Evolutionary conservation across 345 rosid genomes (phyloP), one percentile per base, ranked within the genome.

Genomic region (Odontarrhena argentea): DNA sequence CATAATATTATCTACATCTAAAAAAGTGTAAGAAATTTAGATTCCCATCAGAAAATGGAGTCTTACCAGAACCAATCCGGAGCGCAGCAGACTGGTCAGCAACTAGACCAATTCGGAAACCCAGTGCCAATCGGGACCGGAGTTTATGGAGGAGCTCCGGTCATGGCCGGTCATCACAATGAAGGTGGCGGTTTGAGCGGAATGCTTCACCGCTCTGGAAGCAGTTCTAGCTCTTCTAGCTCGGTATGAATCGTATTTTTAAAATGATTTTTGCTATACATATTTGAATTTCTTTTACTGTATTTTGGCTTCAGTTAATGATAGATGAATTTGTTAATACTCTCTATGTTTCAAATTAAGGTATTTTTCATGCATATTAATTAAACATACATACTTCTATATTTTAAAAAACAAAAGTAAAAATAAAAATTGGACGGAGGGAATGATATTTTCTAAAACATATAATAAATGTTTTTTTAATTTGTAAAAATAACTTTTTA

Each of bases 211-310:
- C 71, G 71, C 36, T 65, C 76, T 14, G 71, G 67, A 13, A 73
- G 76, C 58, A 73, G 71, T 44, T 71, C 75, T 41, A 72, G 76
- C 60, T 73, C 76, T 14, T 73, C 76, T 14, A 73, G 76, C 66
- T 73, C 73, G 63, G 36, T 32, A 32, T 6, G 36, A 32, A 4
- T 32, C 22, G 22, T 18, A 18, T 18, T 18, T 18, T 18, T 0
- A 0, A 18, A 18, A 18, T 18, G 22, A 18, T 18, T 18, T 18
- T 18, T 18, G 22, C 22, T 18, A 18, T 18, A n/a, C 3, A 32
- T 32, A 32, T 32, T 32, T 32, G 32, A 28, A 2, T 2, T 28
- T 28, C 32, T 28, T 28, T 4, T 28, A 28, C 32, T 28, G 5
- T 4, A 28, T 28, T 2, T 28, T 28, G 22, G 22, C 22, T 18